These are phyloP conservation scores for Macrophomina tecta DNA, from an alignment of 2,329 filamentous ascomycete genomes.

Conservation along the genomic window DNA sequence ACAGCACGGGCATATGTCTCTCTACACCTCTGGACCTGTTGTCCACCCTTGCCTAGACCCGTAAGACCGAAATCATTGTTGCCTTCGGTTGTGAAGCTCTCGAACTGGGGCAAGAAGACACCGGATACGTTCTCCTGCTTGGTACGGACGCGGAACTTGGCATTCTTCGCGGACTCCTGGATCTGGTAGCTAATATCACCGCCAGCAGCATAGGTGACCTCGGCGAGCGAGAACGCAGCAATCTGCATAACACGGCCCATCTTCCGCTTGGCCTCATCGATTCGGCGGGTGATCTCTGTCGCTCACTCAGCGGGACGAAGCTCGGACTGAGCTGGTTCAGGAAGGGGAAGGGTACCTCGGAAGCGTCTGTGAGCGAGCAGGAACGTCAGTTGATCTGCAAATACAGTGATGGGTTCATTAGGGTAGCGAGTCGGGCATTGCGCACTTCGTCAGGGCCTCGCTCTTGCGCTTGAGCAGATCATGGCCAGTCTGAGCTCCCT, in stretches of 20 bases:
- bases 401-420: conserved; percentile 11
- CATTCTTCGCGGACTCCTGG: conserved; percentile 91
- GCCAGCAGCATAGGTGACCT: conserved; percentile 96
- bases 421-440: conserved; percentile 30
- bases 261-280: conserved; percentile 98
- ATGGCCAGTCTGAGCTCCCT: conserved; percentile 78
- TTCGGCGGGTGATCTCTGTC: conserved; percentile 87
- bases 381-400: conserved; percentile 17
- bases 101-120: conserved; percentile 91
- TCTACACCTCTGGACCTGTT: conserved; percentile 92
- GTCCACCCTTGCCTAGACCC: conserved; percentile 92
- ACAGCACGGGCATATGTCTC: conserved; percentile 97
- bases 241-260: conserved; percentile 99
- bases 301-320: conserved; percentile 25
- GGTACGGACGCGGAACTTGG: conserved; percentile 89
- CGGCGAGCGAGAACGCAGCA: conserved; percentile 93
- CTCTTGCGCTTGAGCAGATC: conserved; percentile 97
- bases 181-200: conserved; percentile 95
- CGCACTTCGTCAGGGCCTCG: conserved; percentile 94
- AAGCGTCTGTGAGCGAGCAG: conserved; percentile 68
- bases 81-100: conserved; percentile 85
- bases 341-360: conserved; percentile 66
- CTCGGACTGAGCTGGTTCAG: conserved; percentile 14
- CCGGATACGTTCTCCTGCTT: conserved; percentile 99
- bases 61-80: conserved; percentile 97